These are phyloP conservation scores for Euphorbia lathyris DNA, from an alignment of 345 rosid genomes.

Conservation along the genomic window DNA sequence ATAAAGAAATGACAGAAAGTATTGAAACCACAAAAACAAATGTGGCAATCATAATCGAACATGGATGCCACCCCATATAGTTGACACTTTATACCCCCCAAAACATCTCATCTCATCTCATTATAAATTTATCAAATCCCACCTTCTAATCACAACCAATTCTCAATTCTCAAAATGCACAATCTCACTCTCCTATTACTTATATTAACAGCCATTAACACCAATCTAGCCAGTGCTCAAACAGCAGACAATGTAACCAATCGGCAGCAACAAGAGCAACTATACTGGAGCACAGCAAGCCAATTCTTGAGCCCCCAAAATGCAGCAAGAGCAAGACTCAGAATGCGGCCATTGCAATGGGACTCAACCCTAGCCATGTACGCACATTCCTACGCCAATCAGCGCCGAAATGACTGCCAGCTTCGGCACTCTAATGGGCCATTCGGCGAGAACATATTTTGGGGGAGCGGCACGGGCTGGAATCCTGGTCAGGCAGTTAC, in stretches of 20 bases:
- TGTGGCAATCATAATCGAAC: slow-evolving; percentile 58
- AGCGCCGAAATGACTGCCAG: slow-evolving; percentile 61
- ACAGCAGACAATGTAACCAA: background rate
- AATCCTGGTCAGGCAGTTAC: slow-evolving; percentile 59
- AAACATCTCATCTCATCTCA: background rate
- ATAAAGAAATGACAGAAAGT: too few relatives aligned
- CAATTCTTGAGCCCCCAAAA: slow-evolving; percentile 73
- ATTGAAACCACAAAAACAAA: slow-evolving; percentile 36
- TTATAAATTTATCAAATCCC: background rate
- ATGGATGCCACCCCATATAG: slow-evolving; percentile 36
- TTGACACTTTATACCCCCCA: slow-evolving; percentile 3
- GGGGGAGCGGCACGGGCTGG: slow-evolving; percentile 77
- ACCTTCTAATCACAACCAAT: background rate
- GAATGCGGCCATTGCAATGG: slow-evolving; percentile 61
- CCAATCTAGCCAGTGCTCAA: too few relatives aligned
- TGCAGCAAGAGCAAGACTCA: slow-evolving; percentile 43
- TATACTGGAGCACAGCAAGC: slow-evolving; percentile 17
- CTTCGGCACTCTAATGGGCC: slow-evolving; percentile 75
- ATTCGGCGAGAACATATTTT: slow-evolving; percentile 73
- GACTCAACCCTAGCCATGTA: slow-evolving; percentile 45
- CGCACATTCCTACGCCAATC: slow-evolving; percentile 59
- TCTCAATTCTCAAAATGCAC: slow-evolving; percentile 14
- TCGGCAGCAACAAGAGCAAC: background rate
- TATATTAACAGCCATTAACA: background rate
- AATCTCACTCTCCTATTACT: background rate